Base-by-base conservation (phyloP, 108 stramenopile species). In the Aurantiochytrium sp. region DNA sequence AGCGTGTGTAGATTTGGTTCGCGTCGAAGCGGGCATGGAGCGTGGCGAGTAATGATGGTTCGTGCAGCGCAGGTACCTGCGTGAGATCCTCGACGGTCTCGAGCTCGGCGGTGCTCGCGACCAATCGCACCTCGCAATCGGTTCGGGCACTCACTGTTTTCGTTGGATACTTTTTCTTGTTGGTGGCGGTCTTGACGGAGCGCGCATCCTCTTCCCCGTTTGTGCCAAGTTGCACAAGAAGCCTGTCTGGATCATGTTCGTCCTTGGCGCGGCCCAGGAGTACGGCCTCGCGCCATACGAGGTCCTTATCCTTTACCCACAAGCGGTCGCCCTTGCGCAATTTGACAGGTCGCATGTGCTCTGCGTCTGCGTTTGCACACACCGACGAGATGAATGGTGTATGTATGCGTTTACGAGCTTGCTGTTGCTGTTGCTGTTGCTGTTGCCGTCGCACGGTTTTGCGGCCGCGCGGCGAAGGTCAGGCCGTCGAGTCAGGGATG, bases 1-100 rank as follows among this genome's bases (percentile, higher is more conserved):
- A 96, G 60, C 92, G 91, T n/a, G 98, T 98, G 89, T 98, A 97
- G 88, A 97, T 98, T 51, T 96, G 93, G 90, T 97, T 94, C 35
- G 88, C 60, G 58, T 95, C 94, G 92, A 96, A 97, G 23, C 97
- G 92, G 58, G 5, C 10, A 19, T 58, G 35, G 3, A 90, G 57
- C 51, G 76, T 53, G 76, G 49, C 51, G 10, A 83, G 51, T 6
- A 83, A 18, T 2, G 76, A 47, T 6, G 76, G 76, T 23, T 83
- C 76, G 76, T 83, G 76, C 6, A 83, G 76, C 49, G 76, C 51
- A 6, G 51, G 76, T 0, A 83, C 45, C 51, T 53, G 45, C 14
- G 76, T 83, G 76, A 83, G 76, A 23, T 83, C 76, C n/a, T 83
- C 76, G 45, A 53, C 49, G 49, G 45, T 2, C 16, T 43, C 45